phyloP scores from a whole-genome alignment of 768 basidiomycete genomes.

The Pseudohyphozyma bogoriensis region DNA sequence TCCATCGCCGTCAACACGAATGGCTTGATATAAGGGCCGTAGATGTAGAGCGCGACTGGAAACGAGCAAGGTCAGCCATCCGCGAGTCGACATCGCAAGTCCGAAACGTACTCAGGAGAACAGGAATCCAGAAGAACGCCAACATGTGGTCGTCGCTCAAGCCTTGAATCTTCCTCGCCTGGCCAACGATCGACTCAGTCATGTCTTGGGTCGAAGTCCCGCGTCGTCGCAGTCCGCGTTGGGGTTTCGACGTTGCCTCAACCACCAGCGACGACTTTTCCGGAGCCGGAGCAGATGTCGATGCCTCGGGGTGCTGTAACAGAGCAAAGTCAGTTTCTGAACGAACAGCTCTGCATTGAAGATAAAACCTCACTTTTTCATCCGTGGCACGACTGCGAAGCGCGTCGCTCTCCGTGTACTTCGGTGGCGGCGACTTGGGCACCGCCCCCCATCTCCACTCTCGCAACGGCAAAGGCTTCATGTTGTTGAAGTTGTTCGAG shows the following conservation, averaged over 20 bases:
- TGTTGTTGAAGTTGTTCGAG: conserved; percentile 14
- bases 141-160: conserved; percentile 37
- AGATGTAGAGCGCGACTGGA: conserved; percentile 6
- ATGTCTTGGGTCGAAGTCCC: too few relatives aligned
- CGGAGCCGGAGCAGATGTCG: neutral
- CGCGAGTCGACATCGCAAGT: too few relatives aligned
- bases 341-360: too few relatives aligned
- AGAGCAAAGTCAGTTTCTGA: neutral
- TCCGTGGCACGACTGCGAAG: too few relatives aligned
- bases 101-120: conserved; percentile 25
- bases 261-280: conserved; percentile 8
- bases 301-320: neutral
- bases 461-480: too few relatives aligned
- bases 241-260: conserved; percentile 35
- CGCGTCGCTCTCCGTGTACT: too few relatives aligned
- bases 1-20: too few relatives aligned
- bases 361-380: too few relatives aligned
- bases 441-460: too few relatives aligned
- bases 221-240: too few relatives aligned
- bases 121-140: conserved; percentile 40
- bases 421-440: too few relatives aligned
- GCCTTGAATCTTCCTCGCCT: conserved; percentile 1
- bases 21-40: too few relatives aligned
- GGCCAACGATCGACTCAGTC: conserved; percentile 30
- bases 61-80: neutral